These are phyloP conservation scores for Arabidopsis thaliana DNA, from an alignment of 345 rosid species.

Conservation along the genomic window TAIR10.1 NC_003076.8:520001-520500, in stretches of 20 bases:
- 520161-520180: neutral
- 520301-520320: neutral
- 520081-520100: neutral
- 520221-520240: neutral
- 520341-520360: constrained; percentile 42
- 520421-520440: constrained; percentile 36
- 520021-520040: neutral
- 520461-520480: constrained; percentile 41
- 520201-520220: neutral
- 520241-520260: neutral
- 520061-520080: constrained; percentile 1
- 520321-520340: constrained; percentile 36
- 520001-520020: neutral
- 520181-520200: neutral
- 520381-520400: constrained; percentile 42
- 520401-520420: constrained; percentile 45
- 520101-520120: neutral
- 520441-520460: constrained; percentile 32
- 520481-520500: constrained; percentile 19
- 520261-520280: neutral
- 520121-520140: neutral
- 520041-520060: neutral
- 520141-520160: neutral
- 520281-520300: neutral
- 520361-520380: constrained; percentile 40